phyloP scores from a whole-genome alignment of 2,329 filamentous ascomycete genomes.

The Ascochyta lentis region DNA sequence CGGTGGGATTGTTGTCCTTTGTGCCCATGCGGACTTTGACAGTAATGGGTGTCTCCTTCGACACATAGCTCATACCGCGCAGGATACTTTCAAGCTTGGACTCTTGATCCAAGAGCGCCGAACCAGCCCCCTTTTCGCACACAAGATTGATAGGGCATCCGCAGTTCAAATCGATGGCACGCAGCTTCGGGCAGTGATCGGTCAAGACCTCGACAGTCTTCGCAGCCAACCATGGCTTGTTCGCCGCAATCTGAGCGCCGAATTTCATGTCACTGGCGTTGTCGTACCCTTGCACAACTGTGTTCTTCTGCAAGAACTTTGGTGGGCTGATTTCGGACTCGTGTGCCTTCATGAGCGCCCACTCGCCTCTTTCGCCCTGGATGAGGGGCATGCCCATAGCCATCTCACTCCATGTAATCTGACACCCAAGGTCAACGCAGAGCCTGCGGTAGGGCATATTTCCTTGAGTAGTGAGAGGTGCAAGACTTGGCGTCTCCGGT shows the following conservation, averaged over 20 bases:
- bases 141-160: conserved; percentile 97
- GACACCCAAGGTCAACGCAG: conserved; percentile 85
- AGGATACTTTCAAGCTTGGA: conserved; percentile 94
- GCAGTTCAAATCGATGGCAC: conserved; percentile 94
- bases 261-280: conserved; percentile 85
- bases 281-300: conserved; percentile 77
- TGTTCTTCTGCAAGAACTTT: conserved; percentile 63
- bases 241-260: conserved; percentile 89
- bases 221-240: conserved; percentile 87
- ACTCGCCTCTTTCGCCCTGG: conserved; percentile 89
- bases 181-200: conserved; percentile 78
- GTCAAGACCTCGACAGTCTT: conserved; percentile 86
- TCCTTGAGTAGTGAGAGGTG: conserved; percentile 93
- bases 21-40: conserved; percentile 95
- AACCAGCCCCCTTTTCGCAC: conserved; percentile 85
- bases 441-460: conserved; percentile 94
- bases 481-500: conserved; percentile 89
- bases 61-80: conserved; percentile 93
- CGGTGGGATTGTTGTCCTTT: conserved; percentile 77
- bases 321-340: conserved; percentile 80
- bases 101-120: conserved; percentile 85
- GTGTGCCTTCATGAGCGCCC: conserved; percentile 93
- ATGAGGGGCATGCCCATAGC: conserved; percentile 89
- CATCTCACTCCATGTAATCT: conserved; percentile 98
- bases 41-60: conserved; percentile 87